Percentiles rank a stretch among this genome's conserved stretches.
These are phyloP conservation scores for Naganishia kalamii DNA, from an alignment of 768 basidiomycete genomes.

Conservation along the genomic window DNA sequence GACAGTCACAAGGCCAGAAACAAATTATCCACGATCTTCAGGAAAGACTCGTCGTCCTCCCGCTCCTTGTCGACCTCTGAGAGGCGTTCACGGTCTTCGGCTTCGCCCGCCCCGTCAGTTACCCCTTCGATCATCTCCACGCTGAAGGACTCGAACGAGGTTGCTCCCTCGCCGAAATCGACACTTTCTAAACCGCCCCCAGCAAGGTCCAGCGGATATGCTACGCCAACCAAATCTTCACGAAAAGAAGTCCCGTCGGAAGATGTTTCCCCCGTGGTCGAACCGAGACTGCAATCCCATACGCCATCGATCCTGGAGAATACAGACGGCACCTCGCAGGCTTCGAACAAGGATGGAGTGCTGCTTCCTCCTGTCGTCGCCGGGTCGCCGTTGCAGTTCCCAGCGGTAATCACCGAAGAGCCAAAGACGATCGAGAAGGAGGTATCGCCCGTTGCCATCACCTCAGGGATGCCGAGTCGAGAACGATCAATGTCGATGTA, in stretches of 20 bases:
- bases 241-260: neutral
- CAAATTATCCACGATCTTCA: conserved; percentile 6
- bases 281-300: too few species aligned
- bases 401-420: neutral
- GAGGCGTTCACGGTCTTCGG: neutral
- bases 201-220: conserved; percentile 1
- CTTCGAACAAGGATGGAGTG: neutral
- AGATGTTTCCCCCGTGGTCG: neutral
- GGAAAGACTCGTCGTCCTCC: neutral
- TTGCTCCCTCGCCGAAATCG: neutral
- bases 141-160: neutral
- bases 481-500: conserved; percentile 33
- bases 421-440: neutral
- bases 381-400: neutral
- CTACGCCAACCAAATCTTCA: neutral
- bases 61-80: neutral
- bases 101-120: conserved; percentile 7
- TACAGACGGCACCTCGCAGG: neutral
- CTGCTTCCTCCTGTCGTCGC: neutral
- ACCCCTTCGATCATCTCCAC: neutral
- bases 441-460: neutral
- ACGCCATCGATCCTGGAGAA: neutral
- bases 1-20: neutral
- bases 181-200: neutral
- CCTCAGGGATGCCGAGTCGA: neutral